Conservation (phyloP, 129 eudicot species). For the Silybum marianum region DNA sequence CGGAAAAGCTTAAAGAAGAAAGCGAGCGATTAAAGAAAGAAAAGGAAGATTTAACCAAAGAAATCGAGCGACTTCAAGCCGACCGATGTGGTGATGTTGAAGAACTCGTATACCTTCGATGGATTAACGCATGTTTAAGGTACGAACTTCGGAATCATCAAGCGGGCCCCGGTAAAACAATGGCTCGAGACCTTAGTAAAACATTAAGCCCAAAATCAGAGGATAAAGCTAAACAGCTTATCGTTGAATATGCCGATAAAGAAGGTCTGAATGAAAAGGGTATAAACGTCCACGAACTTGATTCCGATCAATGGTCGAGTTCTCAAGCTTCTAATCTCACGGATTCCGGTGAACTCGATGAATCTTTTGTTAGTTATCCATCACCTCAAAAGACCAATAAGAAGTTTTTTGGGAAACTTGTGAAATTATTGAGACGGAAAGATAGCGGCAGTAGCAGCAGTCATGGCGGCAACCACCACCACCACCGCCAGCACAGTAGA, state of each 20-base stretch:
- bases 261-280: conserved; percentile 49
- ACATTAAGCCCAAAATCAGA: conserved; percentile 74
- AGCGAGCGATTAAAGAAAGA: conserved; percentile 44
- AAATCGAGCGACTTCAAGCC: conserved; percentile 71
- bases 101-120: conserved; percentile 89
- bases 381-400: conserved; percentile 32
- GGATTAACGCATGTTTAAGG: conserved; percentile 88
- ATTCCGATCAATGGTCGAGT: conserved; percentile 67
- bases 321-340: conserved; percentile 62
- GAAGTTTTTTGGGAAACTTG: conserved; percentile 57
- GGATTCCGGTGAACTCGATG: conserved; percentile 60
- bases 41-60: conserved; percentile 59
- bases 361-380: conserved; percentile 22
- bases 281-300: conserved; percentile 44
- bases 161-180: conserved; percentile 63
- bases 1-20: conserved; percentile 56
- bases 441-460: conserved; percentile 2
- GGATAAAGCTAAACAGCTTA: conserved; percentile 72
- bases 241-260: conserved; percentile 67
- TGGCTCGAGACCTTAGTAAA: conserved; percentile 78
- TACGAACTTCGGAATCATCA: conserved; percentile 71
- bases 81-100: conserved; percentile 70
- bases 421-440: conserved; percentile 54
- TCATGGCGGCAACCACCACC: neutral
- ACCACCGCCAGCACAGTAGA: conserved; percentile 29